phyloP scores from a whole-genome alignment of 2,329 filamentous ascomycete genomes.

The Talaromyces sp. region DNA sequence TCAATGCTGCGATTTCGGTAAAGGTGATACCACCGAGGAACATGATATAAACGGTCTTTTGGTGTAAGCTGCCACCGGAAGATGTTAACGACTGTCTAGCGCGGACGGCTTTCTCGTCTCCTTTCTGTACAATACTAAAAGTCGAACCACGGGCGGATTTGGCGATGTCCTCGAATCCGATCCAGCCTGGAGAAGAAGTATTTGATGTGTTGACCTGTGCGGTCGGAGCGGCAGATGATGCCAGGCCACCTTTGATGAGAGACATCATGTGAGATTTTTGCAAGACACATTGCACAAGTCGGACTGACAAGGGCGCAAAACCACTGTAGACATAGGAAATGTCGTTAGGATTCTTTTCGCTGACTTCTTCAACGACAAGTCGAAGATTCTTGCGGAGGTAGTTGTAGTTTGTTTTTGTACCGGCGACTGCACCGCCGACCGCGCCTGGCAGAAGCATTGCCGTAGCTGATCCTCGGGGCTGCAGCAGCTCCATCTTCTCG shows the following conservation, averaged over 20 bases:
- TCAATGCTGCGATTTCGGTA: constrained; percentile 88
- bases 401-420: constrained; percentile 83
- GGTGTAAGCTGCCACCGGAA: constrained; percentile 54
- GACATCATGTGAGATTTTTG: constrained; percentile 82
- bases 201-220: constrained; percentile 47
- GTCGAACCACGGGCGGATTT: constrained; percentile 84
- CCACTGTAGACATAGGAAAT: constrained; percentile 98
- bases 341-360: constrained; percentile 90
- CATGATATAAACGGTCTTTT: constrained; percentile 91
- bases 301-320: constrained; percentile 87
- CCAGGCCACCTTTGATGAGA: constrained; percentile 62
- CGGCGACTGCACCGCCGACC: constrained; percentile 51
- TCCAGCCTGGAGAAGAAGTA: constrained; percentile 74
- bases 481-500: constrained; percentile 83
- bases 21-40: constrained; percentile 97
- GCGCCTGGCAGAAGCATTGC: constrained; percentile 78
- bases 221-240: constrained; percentile 31
- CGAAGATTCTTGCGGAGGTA: constrained; percentile 81
- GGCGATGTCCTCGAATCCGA: constrained; percentile 87
- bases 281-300: constrained; percentile 85
- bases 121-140: constrained; percentile 88
- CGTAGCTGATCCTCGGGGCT: constrained; percentile 71
- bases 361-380: constrained; percentile 92
- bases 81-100: constrained; percentile 73
- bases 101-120: constrained; percentile 87